phyloP scores from a whole-genome alignment of 768 basidiomycete species.

The Agaricus subrufescens region DNA sequence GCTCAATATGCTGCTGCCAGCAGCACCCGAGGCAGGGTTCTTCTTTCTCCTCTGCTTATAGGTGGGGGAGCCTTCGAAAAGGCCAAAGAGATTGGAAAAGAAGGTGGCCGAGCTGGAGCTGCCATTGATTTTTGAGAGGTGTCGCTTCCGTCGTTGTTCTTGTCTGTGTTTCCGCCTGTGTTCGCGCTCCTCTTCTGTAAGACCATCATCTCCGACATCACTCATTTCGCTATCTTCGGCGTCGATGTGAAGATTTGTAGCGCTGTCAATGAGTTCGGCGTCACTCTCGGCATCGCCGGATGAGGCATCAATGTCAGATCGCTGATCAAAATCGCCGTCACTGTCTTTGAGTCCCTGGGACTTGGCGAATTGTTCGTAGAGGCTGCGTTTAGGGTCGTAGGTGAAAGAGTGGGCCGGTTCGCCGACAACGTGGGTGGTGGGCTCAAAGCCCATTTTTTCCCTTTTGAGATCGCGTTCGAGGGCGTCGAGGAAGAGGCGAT shows the following conservation, averaged over 20 bases:
- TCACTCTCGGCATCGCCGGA: conserved; percentile 16
- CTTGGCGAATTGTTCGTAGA: conserved; percentile 84
- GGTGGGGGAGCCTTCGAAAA: conserved; percentile 78
- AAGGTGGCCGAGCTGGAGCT: conserved; percentile 1
- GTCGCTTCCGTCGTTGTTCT: conserved; percentile 24
- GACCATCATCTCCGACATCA: conserved; percentile 31
- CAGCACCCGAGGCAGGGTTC: conserved; percentile 31
- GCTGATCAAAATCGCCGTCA: conserved; percentile 32
- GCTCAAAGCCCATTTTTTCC: conserved; percentile 85
- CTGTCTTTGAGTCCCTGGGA: conserved; percentile 35
- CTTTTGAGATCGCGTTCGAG: conserved; percentile 94
- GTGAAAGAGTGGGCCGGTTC: conserved; percentile 88
- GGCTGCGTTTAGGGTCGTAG: conserved; percentile 79
- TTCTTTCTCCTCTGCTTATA: conserved; percentile 91
- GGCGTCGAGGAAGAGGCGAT: conserved; percentile 94
- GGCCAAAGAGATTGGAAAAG: conserved; percentile 40
- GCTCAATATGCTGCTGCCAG: conserved; percentile 10
- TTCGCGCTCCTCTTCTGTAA: conserved; percentile 78
- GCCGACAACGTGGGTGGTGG: conserved; percentile 66
- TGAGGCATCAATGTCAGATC: conserved; percentile 23
- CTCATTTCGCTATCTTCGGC: conserved; percentile 16
- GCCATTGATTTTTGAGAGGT: conserved; percentile 7
- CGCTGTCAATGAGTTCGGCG: conserved; percentile 19
- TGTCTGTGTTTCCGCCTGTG: conserved; percentile 89
- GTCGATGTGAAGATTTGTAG: conserved; percentile 9